Percentiles rank a stretch among this genome's conserved stretches.
These are phyloP conservation scores for Komagataella mondaviorum DNA, from an alignment of 805 yeast genomes.

Conservation along the genomic window DNA sequence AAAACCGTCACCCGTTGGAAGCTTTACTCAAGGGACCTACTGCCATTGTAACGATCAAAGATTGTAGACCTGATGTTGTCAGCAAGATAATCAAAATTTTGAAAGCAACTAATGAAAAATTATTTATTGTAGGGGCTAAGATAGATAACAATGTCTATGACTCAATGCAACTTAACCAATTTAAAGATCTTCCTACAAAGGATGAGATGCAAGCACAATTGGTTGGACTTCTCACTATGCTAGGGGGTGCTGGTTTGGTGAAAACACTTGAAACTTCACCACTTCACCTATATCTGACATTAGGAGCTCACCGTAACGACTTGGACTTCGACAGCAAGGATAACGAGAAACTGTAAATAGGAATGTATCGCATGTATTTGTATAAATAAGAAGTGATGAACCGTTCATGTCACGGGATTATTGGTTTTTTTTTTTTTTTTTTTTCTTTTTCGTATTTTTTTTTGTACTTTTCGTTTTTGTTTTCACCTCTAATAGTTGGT, in stretches of 20 bases:
- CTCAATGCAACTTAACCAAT: conserved; percentile 36
- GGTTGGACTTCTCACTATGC: conserved; percentile 67
- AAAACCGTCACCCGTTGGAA: conserved; percentile 49
- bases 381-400: not conserved
- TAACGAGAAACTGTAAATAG: not conserved
- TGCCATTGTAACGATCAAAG: conserved; percentile 57
- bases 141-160: conserved; percentile 38
- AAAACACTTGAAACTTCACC: conserved; percentile 65
- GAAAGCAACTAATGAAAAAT: conserved; percentile 52
- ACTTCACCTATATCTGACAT: conserved; percentile 55
- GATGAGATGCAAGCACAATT: conserved; percentile 69
- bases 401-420: not conserved
- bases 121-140: conserved; percentile 78
- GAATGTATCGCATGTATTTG: not conserved
- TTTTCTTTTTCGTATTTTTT: not conserved
- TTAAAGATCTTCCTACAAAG: conserved; percentile 63
- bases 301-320: conserved; percentile 40
- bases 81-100: conserved; percentile 47
- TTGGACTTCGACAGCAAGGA: conserved; percentile 7
- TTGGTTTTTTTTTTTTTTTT: not conserved
- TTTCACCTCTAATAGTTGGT: not conserved
- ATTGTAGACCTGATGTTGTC: conserved; percentile 58
- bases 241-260: conserved; percentile 85
- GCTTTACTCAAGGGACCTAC: conserved; percentile 77
- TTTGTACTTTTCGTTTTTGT: no score